phyloP scores from a whole-genome alignment of 495 filamentous ascomycete genomes.

The Neurospora sp. region DNA sequence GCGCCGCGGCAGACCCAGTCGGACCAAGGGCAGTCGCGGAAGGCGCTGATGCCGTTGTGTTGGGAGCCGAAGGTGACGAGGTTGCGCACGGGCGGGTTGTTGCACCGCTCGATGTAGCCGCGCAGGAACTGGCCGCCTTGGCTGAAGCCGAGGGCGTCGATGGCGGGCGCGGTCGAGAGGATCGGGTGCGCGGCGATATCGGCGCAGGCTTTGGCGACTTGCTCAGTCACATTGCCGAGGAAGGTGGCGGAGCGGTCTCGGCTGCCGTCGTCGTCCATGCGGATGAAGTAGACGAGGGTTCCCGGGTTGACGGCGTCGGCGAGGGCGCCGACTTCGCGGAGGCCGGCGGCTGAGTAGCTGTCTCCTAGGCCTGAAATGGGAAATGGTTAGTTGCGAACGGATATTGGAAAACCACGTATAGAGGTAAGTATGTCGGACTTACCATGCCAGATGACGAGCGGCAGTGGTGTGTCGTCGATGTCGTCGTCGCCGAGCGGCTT shows the following conservation, averaged over 20 bases:
- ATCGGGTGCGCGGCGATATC: constrained; percentile 70
- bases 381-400: neutral
- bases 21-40: constrained; percentile 48
- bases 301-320: constrained; percentile 66
- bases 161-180: constrained; percentile 65
- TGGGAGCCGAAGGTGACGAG: constrained; percentile 88
- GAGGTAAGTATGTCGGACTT: constrained; percentile 31
- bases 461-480: constrained; percentile 54
- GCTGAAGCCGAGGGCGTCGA: constrained; percentile 90
- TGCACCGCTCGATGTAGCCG: constrained; percentile 87
- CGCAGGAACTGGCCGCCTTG: constrained; percentile 95
- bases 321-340: constrained; percentile 54
- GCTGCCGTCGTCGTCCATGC: constrained; percentile 53
- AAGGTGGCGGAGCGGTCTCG: constrained; percentile 75
- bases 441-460: constrained; percentile 91
- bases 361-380: constrained; percentile 40
- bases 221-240: constrained; percentile 78
- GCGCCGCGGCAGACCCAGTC: constrained; percentile 79
- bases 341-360: constrained; percentile 65
- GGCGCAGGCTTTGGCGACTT: constrained; percentile 68
- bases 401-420: neutral
- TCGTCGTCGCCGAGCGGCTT: constrained; percentile 19
- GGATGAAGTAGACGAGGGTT: constrained; percentile 75
- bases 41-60: constrained; percentile 86
- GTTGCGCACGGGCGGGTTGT: constrained; percentile 65